A percentile compares a stretch with the other conserved stretches of the same genome.
These are phyloP conservation scores for Hymenoscyphus salicellus DNA, from an alignment of 2,329 filamentous ascomycete genomes.

Conservation along the genomic window DNA sequence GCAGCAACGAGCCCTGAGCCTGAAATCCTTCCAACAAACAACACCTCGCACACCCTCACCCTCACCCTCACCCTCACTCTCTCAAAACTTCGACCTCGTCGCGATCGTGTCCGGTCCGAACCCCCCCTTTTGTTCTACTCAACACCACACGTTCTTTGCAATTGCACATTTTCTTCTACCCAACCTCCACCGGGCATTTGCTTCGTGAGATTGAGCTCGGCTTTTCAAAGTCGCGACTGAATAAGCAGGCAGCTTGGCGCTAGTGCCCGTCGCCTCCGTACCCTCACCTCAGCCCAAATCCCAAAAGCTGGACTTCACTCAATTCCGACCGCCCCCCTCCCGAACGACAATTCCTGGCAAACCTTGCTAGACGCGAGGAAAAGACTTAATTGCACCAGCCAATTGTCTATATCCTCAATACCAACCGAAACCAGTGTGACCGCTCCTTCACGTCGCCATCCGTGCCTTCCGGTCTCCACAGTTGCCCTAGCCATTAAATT, in stretches of 20 bases:
- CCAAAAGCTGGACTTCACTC: not conserved
- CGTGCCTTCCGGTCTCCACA: conserved; percentile 20
- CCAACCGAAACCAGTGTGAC: not conserved
- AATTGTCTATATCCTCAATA: not conserved
- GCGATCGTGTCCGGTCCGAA: not conserved
- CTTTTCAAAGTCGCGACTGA: not conserved
- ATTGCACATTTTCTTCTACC: conserved; percentile 1
- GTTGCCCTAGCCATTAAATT: conserved; percentile 11
- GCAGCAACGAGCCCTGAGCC: too few species aligned
- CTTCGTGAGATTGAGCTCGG: not conserved
- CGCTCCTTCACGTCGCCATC: conserved; percentile 15
- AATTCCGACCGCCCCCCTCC: not conserved
- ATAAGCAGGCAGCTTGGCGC: not conserved
- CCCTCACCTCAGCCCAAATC: not conserved
- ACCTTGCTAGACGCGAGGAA: not conserved
- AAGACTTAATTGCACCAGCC: not conserved
- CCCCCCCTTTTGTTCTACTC: not conserved
- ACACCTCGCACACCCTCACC: not conserved
- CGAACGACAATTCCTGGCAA: not conserved
- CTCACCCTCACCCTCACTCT: not conserved
- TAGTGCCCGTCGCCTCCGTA: not conserved
- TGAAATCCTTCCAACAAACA: conserved; percentile 1
- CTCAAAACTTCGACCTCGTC: not conserved
- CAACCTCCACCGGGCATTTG: too few species aligned
- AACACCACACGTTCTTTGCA: conserved; percentile 1